A percentile compares a stretch with the other conserved stretches of the same genome.
These are phyloP conservation scores for Aspergillus heteromorphus DNA, from an alignment of 495 filamentous ascomycete species.

Conservation along the genomic window DNA sequence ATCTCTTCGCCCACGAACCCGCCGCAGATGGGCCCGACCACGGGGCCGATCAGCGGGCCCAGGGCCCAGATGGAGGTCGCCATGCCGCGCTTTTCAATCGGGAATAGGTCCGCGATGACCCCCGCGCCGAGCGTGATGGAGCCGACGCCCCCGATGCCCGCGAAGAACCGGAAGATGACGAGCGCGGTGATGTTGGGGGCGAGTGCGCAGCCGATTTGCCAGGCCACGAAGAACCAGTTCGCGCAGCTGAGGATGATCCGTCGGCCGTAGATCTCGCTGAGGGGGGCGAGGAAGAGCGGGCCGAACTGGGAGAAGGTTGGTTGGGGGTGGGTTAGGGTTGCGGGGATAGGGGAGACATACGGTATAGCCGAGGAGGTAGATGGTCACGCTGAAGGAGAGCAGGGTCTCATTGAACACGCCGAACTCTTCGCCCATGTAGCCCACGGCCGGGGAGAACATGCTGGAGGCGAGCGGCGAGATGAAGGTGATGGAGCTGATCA, in stretches of 20 bases:
- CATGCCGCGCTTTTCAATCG: conserved; percentile 48
- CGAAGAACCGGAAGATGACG: conserved; percentile 60
- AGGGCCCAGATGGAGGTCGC: conserved; percentile 54
- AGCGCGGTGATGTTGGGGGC: conserved; percentile 52
- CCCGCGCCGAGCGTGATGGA: conserved; percentile 42
- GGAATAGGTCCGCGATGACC: conserved; percentile 57
- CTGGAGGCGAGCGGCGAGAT: conserved; percentile 52
- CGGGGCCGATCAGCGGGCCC: conserved; percentile 47
- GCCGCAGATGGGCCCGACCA: conserved; percentile 48
- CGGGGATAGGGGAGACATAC: conserved; percentile 20
- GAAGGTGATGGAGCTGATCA: conserved; percentile 44
- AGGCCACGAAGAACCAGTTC: conserved; percentile 44
- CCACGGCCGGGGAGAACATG: conserved; percentile 66
- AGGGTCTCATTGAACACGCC: conserved; percentile 49
- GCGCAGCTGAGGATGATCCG: conserved; percentile 30
- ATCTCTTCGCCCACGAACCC: conserved; percentile 49
- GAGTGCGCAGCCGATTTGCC: conserved; percentile 66
- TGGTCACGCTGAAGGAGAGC: conserved; percentile 48
- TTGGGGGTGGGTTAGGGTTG: neutral
- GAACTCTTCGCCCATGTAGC: conserved; percentile 51
- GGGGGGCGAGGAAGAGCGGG: conserved; percentile 39
- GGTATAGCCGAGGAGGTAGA: conserved; percentile 56
- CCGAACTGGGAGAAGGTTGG: conserved; percentile 20
- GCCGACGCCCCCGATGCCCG: conserved; percentile 55
- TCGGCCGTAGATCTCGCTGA: conserved; percentile 40